phyloP scores from a whole-genome alignment of 129 eudicot species.

The Flaveria sonorensis region DNA sequence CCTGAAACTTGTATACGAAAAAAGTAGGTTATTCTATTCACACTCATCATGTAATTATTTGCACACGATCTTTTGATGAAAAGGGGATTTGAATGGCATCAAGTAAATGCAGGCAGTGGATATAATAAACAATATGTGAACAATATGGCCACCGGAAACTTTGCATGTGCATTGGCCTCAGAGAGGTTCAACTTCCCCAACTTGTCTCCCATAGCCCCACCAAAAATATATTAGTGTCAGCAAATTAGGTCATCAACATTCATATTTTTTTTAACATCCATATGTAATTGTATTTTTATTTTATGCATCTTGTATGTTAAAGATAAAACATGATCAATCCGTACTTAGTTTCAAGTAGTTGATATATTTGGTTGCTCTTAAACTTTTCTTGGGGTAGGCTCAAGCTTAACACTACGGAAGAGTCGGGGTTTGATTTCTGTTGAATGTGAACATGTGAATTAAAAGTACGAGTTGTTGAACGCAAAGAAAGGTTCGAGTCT shows the following conservation, averaged over 20 bases:
- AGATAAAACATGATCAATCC: slow-evolving; percentile 5
- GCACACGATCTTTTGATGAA: slow-evolving; percentile 2
- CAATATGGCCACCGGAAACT: slow-evolving; percentile 30
- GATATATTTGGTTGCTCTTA: background rate
- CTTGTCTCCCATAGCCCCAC: slow-evolving; percentile 41
- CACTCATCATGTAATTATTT: slow-evolving; percentile 7
- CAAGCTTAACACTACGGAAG: background rate
- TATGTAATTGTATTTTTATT: slow-evolving; percentile 7
- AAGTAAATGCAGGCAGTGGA: slow-evolving; percentile 10
- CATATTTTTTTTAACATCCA: background rate
- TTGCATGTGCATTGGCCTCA: slow-evolving; percentile 36
- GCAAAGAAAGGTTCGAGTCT: no score
- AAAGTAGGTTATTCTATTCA: background rate
- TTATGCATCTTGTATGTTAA: background rate
- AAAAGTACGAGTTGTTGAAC: background rate
- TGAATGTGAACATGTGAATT: background rate
- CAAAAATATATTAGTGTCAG: slow-evolving; percentile 21
- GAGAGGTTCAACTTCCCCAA: slow-evolving; percentile 30
- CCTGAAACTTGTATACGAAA: background rate
- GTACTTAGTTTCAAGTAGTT: background rate
- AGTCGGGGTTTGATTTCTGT: background rate
- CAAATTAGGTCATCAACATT: slow-evolving; percentile 5
- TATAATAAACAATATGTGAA: slow-evolving; percentile 10
- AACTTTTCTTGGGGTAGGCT: background rate
- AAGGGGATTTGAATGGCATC: background rate